Conservation (phyloP, 495 filamentous ascomycete species). For the Penicillium diatomitis region DNA sequence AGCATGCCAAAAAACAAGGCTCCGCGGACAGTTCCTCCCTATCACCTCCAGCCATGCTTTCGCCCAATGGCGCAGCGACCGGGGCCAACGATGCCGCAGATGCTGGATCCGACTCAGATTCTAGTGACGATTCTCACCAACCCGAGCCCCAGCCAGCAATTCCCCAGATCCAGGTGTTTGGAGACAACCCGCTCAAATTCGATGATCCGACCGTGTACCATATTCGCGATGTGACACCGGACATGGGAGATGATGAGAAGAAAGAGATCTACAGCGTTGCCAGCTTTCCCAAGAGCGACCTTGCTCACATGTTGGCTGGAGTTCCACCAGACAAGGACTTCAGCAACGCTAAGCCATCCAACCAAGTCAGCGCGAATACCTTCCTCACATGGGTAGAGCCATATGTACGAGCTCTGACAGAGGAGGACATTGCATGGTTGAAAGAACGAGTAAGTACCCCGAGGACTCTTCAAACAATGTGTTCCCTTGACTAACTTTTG, state of each 20-base stretch:
- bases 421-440: slow-evolving; percentile 92
- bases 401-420: slow-evolving; percentile 79
- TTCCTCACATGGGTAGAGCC: slow-evolving; percentile 85
- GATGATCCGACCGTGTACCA: slow-evolving; percentile 93
- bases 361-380: slow-evolving; percentile 84
- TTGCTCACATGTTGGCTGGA: slow-evolving; percentile 77
- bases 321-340: slow-evolving; percentile 89
- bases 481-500: neutral
- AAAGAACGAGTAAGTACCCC: slow-evolving; percentile 55
- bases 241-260: slow-evolving; percentile 73
- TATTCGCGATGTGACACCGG: slow-evolving; percentile 62
- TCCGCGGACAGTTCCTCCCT: slow-evolving; percentile 53
- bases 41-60: slow-evolving; percentile 42
- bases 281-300: slow-evolving; percentile 67
- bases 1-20: slow-evolving; percentile 43
- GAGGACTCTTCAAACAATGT: neutral
- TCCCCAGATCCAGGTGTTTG: slow-evolving; percentile 73
- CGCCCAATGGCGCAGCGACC: slow-evolving; percentile 46
- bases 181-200: slow-evolving; percentile 82
- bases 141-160: slow-evolving; percentile 67
- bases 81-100: slow-evolving; percentile 33
- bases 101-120: slow-evolving; percentile 45
- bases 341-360: slow-evolving; percentile 83
- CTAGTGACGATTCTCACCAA: slow-evolving; percentile 60
- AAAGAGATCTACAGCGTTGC: slow-evolving; percentile 81